Evolutionary conservation across 768 basidiomycete genomes (phyloP).

Genomic region (Tricholoma saponaceum): DNA sequence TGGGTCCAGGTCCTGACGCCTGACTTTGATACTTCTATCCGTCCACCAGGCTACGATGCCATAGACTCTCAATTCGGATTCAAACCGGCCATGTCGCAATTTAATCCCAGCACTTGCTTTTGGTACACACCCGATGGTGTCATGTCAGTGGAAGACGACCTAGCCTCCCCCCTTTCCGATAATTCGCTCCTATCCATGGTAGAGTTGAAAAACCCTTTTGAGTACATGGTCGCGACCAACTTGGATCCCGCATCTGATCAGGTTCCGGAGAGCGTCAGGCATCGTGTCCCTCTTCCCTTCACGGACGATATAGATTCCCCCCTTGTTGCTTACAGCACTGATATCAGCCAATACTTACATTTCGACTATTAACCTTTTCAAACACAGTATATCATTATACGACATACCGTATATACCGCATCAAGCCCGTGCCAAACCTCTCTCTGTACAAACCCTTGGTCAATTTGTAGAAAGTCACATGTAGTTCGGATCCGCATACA

Average conservation of each 20-base stretch:
- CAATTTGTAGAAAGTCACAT: background rate
- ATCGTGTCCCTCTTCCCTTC: background rate
- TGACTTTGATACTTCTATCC: conserved; percentile 4
- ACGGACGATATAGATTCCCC: background rate
- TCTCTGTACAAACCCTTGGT: background rate
- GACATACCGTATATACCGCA: background rate
- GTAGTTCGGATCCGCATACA: background rate
- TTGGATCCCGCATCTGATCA: background rate
- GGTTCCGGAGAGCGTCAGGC: background rate
- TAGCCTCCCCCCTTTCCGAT: background rate
- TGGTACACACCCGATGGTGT: conserved; percentile 2
- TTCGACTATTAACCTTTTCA: conserved; percentile 9
- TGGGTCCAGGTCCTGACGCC: background rate
- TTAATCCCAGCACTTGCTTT: conserved; percentile 1
- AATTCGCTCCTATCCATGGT: background rate
- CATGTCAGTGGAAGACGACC: background rate
- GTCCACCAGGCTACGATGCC: conserved; percentile 6
- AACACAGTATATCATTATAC: background rate
- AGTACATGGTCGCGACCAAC: background rate
- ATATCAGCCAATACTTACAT: conserved; percentile 13
- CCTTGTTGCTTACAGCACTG: background rate
- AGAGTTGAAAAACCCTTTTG: background rate
- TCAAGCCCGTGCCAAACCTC: background rate
- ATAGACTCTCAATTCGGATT: conserved; percentile 14
- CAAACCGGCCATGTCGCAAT: conserved; percentile 1